phyloP scores from a whole-genome alignment of 163 green algal species.

The Scenedesmus sp. region DNA sequence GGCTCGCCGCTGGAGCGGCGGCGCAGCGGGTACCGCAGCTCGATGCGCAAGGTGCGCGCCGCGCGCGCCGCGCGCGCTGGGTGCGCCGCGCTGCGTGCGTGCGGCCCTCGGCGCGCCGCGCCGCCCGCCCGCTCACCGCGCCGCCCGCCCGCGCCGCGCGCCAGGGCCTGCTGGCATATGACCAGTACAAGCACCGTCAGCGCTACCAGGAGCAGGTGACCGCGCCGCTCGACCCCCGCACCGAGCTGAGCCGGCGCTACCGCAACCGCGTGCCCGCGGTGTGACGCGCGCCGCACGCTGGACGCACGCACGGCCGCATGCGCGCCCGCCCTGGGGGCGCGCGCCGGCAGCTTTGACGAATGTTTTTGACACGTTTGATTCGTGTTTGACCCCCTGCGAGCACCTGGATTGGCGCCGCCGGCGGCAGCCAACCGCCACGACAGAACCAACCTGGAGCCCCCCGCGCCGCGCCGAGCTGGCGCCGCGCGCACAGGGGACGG shows the following conservation, averaged over 20 bases:
- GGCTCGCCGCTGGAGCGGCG: conserved; percentile 23
- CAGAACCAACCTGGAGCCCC: no score
- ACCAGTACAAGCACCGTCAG: conserved; percentile 47
- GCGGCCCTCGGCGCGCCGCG: no score
- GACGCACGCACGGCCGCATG: neutral
- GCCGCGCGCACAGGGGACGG: no score
- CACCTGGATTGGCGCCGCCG: no score
- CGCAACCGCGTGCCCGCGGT: conserved; percentile 40
- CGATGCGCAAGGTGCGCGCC: conserved; percentile 15
- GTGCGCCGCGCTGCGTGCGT: no score
- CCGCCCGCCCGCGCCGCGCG: neutral
- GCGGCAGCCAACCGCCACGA: no score
- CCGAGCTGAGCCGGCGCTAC: conserved; percentile 42
- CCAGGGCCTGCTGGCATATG: conserved; percentile 45
- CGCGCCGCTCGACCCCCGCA: conserved; percentile 22
- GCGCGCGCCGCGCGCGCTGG: neutral
- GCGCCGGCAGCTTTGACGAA: neutral
- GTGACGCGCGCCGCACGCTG: conserved; percentile 6
- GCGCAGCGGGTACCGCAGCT: conserved; percentile 35
- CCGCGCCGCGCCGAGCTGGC: no score
- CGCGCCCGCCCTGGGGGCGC: no score
- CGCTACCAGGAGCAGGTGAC: conserved; percentile 30
- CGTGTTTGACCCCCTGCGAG: neutral
- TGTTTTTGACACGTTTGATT: neutral
- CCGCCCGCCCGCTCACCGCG: neutral